Evolutionary conservation across 139 green algal genomes (phyloP).

Genomic region (Tetratostichococcus sp.): DNA sequence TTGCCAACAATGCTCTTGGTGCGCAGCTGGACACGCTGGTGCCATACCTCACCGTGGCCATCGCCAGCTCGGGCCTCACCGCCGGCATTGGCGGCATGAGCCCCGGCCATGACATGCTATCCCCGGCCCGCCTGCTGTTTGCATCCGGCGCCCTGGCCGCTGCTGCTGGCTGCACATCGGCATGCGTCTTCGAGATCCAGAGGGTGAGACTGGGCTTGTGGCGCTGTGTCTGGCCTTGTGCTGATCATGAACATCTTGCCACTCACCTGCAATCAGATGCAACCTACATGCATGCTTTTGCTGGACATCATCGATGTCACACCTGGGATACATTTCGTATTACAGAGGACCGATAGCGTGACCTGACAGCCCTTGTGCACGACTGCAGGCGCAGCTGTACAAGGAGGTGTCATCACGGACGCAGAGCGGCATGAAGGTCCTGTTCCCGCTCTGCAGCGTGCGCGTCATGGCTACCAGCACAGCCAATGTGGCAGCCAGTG

Average conservation of each 20-base stretch:
- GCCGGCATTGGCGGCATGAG: too few relatives aligned
- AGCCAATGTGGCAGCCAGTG: background rate
- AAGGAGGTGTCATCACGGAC: background rate
- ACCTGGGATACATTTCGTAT: too few relatives aligned
- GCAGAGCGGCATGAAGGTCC: background rate
- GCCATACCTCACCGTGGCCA: constrained; percentile 14
- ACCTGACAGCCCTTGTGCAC: too few relatives aligned
- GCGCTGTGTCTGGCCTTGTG: too few relatives aligned
- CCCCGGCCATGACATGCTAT: background rate
- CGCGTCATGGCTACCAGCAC: background rate
- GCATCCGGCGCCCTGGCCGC: background rate
- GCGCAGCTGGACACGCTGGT: constrained; percentile 16
- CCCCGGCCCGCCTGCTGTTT: background rate
- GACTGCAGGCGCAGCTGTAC: background rate
- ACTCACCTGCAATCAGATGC: too few relatives aligned
- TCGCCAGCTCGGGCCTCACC: constrained; percentile 6
- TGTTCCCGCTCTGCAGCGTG: background rate
- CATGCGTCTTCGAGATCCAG: background rate
- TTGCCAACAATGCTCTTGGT: background rate
- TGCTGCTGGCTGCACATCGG: background rate
- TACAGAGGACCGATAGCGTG: too few relatives aligned
- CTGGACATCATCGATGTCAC: too few relatives aligned
- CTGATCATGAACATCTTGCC: too few relatives aligned
- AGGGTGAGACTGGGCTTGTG: background rate
- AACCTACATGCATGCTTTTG: too few relatives aligned